Percentiles rank a stretch among this genome's conserved stretches.
phyloP scores from a whole-genome alignment of 2,329 filamentous ascomycete species.

The Thielaviopsis punctulata region DNA sequence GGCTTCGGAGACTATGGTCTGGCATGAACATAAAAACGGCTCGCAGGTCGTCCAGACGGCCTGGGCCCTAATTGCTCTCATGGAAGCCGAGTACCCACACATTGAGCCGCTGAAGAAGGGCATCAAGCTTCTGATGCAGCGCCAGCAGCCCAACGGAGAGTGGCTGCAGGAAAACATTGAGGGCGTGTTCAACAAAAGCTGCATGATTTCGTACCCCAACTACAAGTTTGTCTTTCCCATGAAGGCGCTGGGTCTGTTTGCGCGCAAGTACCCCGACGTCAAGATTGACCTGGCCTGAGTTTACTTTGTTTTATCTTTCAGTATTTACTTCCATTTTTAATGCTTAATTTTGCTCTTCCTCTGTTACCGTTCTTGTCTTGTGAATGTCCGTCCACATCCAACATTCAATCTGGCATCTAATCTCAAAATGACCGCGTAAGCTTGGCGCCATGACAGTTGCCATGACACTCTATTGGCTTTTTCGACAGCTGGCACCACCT shows the following conservation, averaged over 20 bases:
- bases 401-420: not conserved
- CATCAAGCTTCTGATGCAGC: conserved; percentile 62
- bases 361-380: not conserved
- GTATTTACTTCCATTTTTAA: not conserved
- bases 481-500: not conserved
- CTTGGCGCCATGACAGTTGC: not conserved
- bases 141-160: conserved; percentile 78
- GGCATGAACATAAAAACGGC: conserved; percentile 53
- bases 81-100: conserved; percentile 71
- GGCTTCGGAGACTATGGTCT: conserved; percentile 62
- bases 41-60: conserved; percentile 90
- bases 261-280: conserved; percentile 50
- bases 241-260: conserved; percentile 84
- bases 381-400: not conserved
- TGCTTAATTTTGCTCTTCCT: not conserved
- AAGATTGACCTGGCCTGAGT: conserved; percentile 29
- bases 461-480: not conserved
- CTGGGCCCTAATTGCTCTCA: conserved; percentile 68
- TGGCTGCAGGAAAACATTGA: conserved; percentile 94
- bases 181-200: conserved; percentile 96
- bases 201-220: conserved; percentile 98
- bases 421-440: not conserved
- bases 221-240: conserved; percentile 96
- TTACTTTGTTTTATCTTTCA: not conserved
- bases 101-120: conserved; percentile 54